These are phyloP conservation scores for Kodamaea derodonti DNA, from an alignment of 1,139 yeast genomes.

Conservation along the genomic window DNA sequence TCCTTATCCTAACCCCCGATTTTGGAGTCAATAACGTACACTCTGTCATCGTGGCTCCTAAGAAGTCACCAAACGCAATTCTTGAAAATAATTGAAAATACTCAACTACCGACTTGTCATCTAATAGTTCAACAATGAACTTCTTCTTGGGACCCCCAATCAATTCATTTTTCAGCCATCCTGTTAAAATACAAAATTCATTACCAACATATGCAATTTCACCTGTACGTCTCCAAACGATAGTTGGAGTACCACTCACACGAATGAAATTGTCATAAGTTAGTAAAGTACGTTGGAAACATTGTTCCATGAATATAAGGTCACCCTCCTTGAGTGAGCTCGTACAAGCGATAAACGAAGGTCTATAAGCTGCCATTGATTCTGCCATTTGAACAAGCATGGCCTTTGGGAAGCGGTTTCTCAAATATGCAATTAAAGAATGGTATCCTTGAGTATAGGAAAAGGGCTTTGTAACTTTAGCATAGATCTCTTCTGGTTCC, in stretches of 20 bases:
- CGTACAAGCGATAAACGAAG: conserved; percentile 89
- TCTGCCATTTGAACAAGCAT: conserved; percentile 81
- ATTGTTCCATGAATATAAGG: conserved; percentile 90
- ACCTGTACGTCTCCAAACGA: conserved; percentile 94
- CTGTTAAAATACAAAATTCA: conserved; percentile 86
- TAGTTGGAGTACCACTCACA: conserved; percentile 88
- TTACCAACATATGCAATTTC: conserved; percentile 92
- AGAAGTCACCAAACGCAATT: conserved; percentile 87
- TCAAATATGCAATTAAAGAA: conserved; percentile 68
- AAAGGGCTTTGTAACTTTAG: conserved; percentile 69
- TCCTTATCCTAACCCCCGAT: conserved; percentile 47
- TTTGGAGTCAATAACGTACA: conserved; percentile 70
- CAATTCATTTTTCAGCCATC: conserved; percentile 76
- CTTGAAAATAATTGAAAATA: conserved; percentile 82
- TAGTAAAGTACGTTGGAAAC: conserved; percentile 84
- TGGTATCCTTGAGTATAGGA: conserved; percentile 91
- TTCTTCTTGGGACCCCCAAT: conserved; percentile 51
- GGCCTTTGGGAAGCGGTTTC: conserved; percentile 63
- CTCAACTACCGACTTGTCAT: conserved; percentile 80
- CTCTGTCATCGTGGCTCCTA: conserved; percentile 86
- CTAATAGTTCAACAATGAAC: conserved; percentile 86
- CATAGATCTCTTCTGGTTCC: conserved; percentile 80
- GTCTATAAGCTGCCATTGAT: conserved; percentile 85
- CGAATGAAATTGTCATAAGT: conserved; percentile 85
- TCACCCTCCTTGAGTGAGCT: conserved; percentile 86